Conservation (phyloP, 176 grass and related monocot genomes). For the Olyra latifolia region DNA sequence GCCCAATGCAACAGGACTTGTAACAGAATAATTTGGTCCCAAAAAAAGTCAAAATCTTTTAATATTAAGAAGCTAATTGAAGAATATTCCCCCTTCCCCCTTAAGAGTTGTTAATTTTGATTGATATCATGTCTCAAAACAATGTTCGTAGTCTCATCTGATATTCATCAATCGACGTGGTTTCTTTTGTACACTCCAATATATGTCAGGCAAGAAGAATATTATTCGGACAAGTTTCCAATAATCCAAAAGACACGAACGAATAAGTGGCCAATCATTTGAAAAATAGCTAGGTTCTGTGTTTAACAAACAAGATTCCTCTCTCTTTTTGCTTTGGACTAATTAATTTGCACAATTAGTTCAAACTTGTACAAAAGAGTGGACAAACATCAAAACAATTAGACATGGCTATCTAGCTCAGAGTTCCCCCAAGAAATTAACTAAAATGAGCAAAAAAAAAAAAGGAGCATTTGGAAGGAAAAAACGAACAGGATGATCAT, state of each 20-base stretch:
- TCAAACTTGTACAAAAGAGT: constrained; percentile 31
- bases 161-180: constrained; percentile 3
- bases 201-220: background rate
- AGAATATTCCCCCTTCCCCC: constrained; percentile 7
- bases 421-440: constrained; percentile 6
- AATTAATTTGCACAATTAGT: constrained; percentile 44
- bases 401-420: constrained; percentile 20
- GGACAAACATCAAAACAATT: background rate
- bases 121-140: constrained; percentile 12
- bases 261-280: constrained; percentile 26
- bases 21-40: background rate
- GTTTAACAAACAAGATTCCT: constrained; percentile 24
- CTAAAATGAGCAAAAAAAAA: constrained; percentile 44
- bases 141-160: background rate
- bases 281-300: background rate
- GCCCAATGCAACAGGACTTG: constrained; percentile 29
- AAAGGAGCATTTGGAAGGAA: background rate
- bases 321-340: constrained; percentile 39
- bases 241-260: background rate
- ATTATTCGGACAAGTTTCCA: background rate
- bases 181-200: constrained; percentile 16
- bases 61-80: constrained; percentile 14
- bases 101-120: background rate
- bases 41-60: constrained; percentile 27
- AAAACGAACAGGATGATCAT: background rate